These are phyloP conservation scores for Rhodotorula sp. DNA, from an alignment of 1,284 basidiomycete species.

Conservation along the genomic window DNA sequence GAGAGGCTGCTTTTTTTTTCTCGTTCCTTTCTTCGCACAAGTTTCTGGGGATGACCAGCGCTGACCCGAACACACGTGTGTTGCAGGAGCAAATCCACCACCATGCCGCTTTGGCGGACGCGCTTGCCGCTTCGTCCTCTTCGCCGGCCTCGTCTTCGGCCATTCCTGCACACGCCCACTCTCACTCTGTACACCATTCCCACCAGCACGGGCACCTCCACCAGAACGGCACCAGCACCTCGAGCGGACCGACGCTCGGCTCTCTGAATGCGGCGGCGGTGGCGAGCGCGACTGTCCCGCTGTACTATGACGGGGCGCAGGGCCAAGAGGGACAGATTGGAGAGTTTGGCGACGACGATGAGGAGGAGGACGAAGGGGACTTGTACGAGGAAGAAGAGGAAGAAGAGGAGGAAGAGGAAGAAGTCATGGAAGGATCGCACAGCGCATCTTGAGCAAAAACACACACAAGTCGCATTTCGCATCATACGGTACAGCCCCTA, in stretches of 20 bases:
- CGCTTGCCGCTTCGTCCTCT: conserved; percentile 5
- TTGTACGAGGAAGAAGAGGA: conserved; percentile 6
- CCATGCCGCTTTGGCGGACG: conserved; percentile 31
- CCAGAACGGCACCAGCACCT: neutral
- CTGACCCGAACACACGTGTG: neutral
- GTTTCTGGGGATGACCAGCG: neutral
- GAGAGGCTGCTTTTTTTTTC: no score
- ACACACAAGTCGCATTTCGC: neutral
- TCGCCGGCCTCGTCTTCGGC: neutral
- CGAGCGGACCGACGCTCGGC: neutral
- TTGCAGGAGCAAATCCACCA: conserved; percentile 31
- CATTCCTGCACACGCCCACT: no score
- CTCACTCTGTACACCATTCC: no score
- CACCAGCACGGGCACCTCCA: no score
- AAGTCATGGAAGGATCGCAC: neutral
- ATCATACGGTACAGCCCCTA: neutral
- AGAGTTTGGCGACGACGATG: neutral
- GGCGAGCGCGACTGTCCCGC: neutral
- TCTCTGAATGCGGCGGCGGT: neutral
- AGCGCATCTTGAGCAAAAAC: neutral
- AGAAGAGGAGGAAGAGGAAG: conserved; percentile 7
- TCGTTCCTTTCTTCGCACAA: neutral
- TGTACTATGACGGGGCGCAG: neutral
- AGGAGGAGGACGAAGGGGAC: neutral
- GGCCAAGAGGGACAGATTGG: neutral